phyloP scores from a whole-genome alignment of 148 eudicot species.

The Fagopyrum esculentum region DNA sequence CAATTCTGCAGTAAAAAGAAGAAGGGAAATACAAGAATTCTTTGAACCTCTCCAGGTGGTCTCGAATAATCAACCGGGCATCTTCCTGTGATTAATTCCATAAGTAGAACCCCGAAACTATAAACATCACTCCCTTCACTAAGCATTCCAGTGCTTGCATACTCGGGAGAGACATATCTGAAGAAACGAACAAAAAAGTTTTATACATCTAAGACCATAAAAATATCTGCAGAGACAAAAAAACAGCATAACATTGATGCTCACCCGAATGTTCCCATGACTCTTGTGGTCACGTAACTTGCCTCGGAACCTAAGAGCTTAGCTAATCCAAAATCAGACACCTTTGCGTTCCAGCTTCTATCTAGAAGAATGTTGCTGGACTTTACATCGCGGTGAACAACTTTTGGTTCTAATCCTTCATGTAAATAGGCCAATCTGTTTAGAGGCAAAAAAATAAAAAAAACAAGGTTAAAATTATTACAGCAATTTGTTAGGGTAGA shows the following conservation, averaged over 20 bases:
- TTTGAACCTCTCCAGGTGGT: conserved; percentile 82
- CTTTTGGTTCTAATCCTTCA: conserved; percentile 96
- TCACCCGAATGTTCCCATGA: conserved; percentile 98
- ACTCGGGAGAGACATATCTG: conserved; percentile 96
- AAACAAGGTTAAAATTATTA: background rate
- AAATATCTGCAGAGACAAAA: background rate
- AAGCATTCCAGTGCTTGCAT: conserved; percentile 98
- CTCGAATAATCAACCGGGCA: conserved; percentile 88
- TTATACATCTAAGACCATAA: background rate
- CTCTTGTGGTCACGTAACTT: conserved; percentile 89
- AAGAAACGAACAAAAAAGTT: conserved; percentile 3
- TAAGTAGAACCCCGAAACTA: conserved; percentile 85
- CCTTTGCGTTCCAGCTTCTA: conserved; percentile 77
- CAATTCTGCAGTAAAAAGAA: background rate
- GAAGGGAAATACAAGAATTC: background rate
- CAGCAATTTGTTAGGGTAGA: background rate
- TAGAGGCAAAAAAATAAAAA: conserved; percentile 4
- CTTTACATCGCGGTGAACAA: conserved; percentile 95
- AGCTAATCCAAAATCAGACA: conserved; percentile 95
- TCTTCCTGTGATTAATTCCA: conserved; percentile 89
- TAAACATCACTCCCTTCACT: conserved; percentile 85
- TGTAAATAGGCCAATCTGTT: conserved; percentile 84
- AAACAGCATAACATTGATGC: conserved; percentile 15
- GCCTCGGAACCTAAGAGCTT: conserved; percentile 84
- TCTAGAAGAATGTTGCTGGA: conserved; percentile 92